Percentiles rank a stretch among this genome's conserved stretches.
These are phyloP conservation scores for Trichoderma semiorbis DNA, from an alignment of 2,329 filamentous ascomycete genomes.

Conservation along the genomic window DNA sequence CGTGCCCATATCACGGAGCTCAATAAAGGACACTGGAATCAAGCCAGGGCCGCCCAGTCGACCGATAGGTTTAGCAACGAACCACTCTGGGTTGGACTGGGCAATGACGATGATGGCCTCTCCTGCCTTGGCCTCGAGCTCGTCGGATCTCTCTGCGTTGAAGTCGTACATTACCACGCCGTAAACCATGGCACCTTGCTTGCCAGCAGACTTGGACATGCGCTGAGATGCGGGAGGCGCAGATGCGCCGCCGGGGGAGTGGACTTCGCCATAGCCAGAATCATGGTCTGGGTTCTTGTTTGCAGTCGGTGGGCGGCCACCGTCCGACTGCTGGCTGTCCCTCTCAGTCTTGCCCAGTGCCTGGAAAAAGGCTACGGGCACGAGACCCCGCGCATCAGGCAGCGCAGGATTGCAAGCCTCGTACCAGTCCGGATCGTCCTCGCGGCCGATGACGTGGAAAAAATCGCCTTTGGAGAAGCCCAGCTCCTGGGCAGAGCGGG, in stretches of 20 bases:
- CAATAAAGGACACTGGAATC: slow-evolving; percentile 94
- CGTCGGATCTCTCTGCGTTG: slow-evolving; percentile 89
- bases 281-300: slow-evolving; percentile 74
- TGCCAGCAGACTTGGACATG: slow-evolving; percentile 46
- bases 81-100: slow-evolving; percentile 98
- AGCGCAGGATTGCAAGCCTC: slow-evolving; percentile 94
- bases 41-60: slow-evolving; percentile 90
- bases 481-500: slow-evolving; percentile 72
- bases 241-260: slow-evolving; percentile 11
- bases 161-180: slow-evolving; percentile 98
- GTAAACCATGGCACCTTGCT: slow-evolving; percentile 83
- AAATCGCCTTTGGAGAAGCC: slow-evolving; percentile 95
- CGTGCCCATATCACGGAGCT: slow-evolving; percentile 90
- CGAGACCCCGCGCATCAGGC: slow-evolving; percentile 81
- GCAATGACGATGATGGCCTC: slow-evolving; percentile 98
- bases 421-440: slow-evolving; percentile 95
- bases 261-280: slow-evolving; percentile 65
- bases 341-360: slow-evolving; percentile 86
- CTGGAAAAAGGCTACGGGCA: slow-evolving; percentile 93
- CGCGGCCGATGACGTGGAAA: slow-evolving; percentile 94
- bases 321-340: slow-evolving; percentile 73
- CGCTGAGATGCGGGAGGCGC: slow-evolving; percentile 39
- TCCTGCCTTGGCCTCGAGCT: slow-evolving; percentile 89
- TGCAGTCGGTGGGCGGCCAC: slow-evolving; percentile 44
- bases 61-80: slow-evolving; percentile 98